Conservation (phyloP, 257 asterid species). For the Handroanthus guayacan region DNA sequence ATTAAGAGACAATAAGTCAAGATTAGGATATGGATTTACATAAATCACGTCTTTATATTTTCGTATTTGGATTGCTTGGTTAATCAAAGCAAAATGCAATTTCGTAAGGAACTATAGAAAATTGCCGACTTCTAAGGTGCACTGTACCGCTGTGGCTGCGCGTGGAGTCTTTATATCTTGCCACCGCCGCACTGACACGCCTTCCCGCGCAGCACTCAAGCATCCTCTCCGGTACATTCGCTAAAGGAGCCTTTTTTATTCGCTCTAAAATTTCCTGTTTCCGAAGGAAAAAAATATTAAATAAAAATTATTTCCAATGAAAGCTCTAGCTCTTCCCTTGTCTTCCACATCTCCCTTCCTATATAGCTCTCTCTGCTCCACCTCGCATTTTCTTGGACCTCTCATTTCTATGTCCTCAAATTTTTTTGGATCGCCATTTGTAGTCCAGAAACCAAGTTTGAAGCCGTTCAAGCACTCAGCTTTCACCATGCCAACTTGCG, state of each 20-base stretch:
- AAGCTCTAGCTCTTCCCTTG: constrained; percentile 27
- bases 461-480: constrained; percentile 16
- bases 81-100: no score
- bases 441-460: background rate
- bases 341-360: constrained; percentile 37
- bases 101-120: no score
- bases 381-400: constrained; percentile 35
- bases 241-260: background rate
- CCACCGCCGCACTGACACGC: constrained; percentile 18
- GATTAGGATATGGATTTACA: background rate
- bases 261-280: background rate
- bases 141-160: constrained; percentile 32
- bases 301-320: constrained; percentile 20
- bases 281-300: background rate
- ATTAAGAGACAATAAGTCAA: background rate
- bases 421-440: constrained; percentile 25
- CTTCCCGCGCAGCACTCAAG: background rate
- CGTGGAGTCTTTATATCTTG: constrained; percentile 23
- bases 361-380: constrained; percentile 30
- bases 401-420: constrained; percentile 40
- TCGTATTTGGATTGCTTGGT: background rate
- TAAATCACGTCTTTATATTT: no score
- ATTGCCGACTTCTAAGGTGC: background rate
- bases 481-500: constrained; percentile 50
- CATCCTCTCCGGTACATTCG: constrained; percentile 16